Evolutionary conservation across 2,329 filamentous ascomycete genomes (phyloP), one percentile per base, ranked within the genome.

Genomic region (Hymenoscyphus infarciens): DNA sequence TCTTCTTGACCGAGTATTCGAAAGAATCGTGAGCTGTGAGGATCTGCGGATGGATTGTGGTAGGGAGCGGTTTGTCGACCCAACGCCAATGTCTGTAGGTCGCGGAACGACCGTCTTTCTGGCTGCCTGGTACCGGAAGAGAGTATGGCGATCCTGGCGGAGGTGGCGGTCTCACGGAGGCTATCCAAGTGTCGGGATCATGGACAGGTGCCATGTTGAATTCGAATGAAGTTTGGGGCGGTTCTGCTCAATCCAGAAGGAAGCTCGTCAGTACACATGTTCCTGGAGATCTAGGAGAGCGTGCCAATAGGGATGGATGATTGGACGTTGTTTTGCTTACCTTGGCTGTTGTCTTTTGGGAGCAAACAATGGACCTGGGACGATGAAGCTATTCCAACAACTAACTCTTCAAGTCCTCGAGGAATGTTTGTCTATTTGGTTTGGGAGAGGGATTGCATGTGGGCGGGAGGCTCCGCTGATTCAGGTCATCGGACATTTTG

Each of bases 1-100:
- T 80, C 71, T 81, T 83, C 68, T 82, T 83, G 62, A 82, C 86
- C 68, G 87, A 79, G 29, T 81, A 77, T 75, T 96, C 91, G 73
- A 97, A 96, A 60, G 90, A 80, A 66, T 97, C 91, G 79, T 96
- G 89, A 29, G 87, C 82, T 15, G 92, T 96, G 65, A 81, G 82
- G 59, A 88, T 78, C 58, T 85, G 77, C 19, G 92, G 89, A 73
- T 95, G 89, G 67, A 90, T 79, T 5, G 89, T 88, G 71, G 84
- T 82, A 52, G 96, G 77, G 62, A 96, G 81, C 54, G 85, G 83
- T 63, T 84, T 85, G 77, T 96, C 87, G 63, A 83, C 82, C 73
- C 88, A 88, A 67, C 85, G 85, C 86, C 88, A 96, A 77, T 97
- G 89, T 65, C 95, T 86, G 78, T 98, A 98, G 67, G 96, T 78